Conservation (phyloP, 306 rosid species). For the Mucuna pruriens region DNA sequence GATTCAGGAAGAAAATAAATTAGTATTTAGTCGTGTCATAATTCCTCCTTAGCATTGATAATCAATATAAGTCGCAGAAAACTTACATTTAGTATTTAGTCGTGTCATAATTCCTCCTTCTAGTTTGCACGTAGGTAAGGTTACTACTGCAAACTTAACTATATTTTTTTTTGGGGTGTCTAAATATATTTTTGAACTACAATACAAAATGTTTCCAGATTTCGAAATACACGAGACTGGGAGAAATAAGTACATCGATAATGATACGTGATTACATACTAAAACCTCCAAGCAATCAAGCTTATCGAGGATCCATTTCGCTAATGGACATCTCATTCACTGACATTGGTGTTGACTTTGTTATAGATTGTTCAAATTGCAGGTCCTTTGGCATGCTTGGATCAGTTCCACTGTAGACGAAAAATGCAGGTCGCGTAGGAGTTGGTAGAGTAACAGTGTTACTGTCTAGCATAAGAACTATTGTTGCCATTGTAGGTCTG, state of each 20-base stretch:
- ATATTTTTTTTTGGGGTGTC: too few relatives aligned
- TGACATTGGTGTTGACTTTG: constrained; percentile 12
- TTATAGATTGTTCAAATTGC: constrained; percentile 18
- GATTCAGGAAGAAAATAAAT: neutral
- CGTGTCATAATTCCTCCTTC: neutral
- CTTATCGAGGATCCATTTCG: constrained; percentile 43
- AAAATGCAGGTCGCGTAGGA: constrained; percentile 43
- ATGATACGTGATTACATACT: neutral
- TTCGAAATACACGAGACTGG: neutral
- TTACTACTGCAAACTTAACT: neutral
- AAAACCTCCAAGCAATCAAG: neutral
- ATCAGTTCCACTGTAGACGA: constrained; percentile 24
- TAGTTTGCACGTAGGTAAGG: neutral
- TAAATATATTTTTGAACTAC: too few relatives aligned
- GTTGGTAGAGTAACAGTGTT: constrained; percentile 25
- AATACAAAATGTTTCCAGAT: neutral
- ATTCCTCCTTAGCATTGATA: neutral
- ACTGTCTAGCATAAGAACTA: constrained; percentile 42
- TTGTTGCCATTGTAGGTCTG: constrained; percentile 49
- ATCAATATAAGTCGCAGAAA: neutral
- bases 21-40: neutral
- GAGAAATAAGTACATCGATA: neutral
- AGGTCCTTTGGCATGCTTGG: constrained; percentile 23
- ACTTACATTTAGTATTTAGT: too few relatives aligned
- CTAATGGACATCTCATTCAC: constrained; percentile 34